Conservation (phyloP, 345 rosid genomes). For the Trapa bicornis region DNA sequence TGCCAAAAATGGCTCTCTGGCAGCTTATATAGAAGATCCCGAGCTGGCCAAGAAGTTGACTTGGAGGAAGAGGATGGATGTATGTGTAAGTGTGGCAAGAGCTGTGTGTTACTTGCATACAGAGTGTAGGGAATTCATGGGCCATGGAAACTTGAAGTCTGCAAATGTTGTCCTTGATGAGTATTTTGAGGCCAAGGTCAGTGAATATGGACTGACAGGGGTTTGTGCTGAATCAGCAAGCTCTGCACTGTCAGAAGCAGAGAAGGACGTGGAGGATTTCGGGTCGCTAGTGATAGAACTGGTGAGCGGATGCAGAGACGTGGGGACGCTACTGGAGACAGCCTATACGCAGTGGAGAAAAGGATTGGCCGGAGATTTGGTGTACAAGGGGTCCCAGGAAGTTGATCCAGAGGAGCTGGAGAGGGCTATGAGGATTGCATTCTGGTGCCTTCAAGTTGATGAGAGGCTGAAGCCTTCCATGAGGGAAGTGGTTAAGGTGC, state of each 20-base stretch:
- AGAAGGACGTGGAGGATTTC: conserved; percentile 58
- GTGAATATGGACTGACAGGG: conserved; percentile 42
- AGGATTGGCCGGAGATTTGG: conserved; percentile 9
- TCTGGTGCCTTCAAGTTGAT: conserved; percentile 69
- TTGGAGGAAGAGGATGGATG: conserved; percentile 53
- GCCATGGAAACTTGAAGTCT: conserved; percentile 69
- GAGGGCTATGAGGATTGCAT: conserved; percentile 46
- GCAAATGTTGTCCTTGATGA: conserved; percentile 53
- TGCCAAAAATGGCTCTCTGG: conserved; percentile 45
- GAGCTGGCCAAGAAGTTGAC: conserved; percentile 36
- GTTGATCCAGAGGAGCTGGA: conserved; percentile 45
- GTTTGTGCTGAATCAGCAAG: conserved; percentile 15
- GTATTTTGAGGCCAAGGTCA: conserved; percentile 50
- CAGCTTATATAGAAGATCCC: conserved; percentile 40
- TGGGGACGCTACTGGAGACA: conserved; percentile 22
- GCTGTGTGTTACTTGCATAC: conserved; percentile 64
- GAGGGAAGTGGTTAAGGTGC: conserved; percentile 64
- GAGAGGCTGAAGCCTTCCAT: conserved; percentile 60
- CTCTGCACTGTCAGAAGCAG: conserved; percentile 32
- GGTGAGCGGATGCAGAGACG: conserved; percentile 34
- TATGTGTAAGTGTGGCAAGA: conserved; percentile 49
- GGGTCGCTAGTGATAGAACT: conserved; percentile 25
- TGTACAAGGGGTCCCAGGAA: conserved; percentile 25
- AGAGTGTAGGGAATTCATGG: conserved; percentile 59
- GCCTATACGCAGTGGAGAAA: conserved; percentile 48